phyloP scores from a whole-genome alignment of 1,284 basidiomycete species.

The Veloboletus limbatus region DNA sequence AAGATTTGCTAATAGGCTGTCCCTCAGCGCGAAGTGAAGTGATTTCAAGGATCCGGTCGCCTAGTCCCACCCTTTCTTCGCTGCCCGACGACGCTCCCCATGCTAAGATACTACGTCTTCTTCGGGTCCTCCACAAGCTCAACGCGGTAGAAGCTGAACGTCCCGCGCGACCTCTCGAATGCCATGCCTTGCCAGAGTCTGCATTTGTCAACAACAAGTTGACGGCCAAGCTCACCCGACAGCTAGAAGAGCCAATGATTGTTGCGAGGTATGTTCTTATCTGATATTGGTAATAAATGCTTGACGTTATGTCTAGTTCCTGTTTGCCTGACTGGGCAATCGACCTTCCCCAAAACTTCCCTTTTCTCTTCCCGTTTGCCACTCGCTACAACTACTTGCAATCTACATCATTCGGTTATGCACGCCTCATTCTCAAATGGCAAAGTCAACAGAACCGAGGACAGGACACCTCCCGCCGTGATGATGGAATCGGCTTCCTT shows the following conservation, averaged over 20 bases:
- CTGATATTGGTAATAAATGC: background rate
- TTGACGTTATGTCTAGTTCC: slow-evolving; percentile 49
- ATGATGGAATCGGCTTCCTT: slow-evolving; percentile 89
- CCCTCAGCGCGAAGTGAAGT: slow-evolving; percentile 36
- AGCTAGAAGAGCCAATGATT: slow-evolving; percentile 98
- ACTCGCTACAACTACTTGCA: slow-evolving; percentile 96
- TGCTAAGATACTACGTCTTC: slow-evolving; percentile 86
- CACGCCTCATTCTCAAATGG: slow-evolving; percentile 88
- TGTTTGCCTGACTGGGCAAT: slow-evolving; percentile 97
- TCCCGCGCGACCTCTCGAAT: slow-evolving; percentile 45
- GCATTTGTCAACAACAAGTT: slow-evolving; percentile 98
- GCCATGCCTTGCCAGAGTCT: slow-evolving; percentile 63
- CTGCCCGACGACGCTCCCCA: slow-evolving; percentile 84
- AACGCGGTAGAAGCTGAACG: slow-evolving; percentile 66
- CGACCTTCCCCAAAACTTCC: slow-evolving; percentile 91
- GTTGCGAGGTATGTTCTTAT: slow-evolving; percentile 73
- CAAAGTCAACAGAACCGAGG: slow-evolving; percentile 77
- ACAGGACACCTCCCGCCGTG: slow-evolving; percentile 74
- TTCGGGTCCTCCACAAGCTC: slow-evolving; percentile 84
- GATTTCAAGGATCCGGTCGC: slow-evolving; percentile 53
- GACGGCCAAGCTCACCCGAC: slow-evolving; percentile 96
- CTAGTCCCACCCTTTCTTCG: slow-evolving; percentile 65
- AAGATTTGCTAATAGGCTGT: slow-evolving; percentile 16
- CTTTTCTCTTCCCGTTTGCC: slow-evolving; percentile 98
- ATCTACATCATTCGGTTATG: slow-evolving; percentile 96